phyloP scores from a whole-genome alignment of 805 yeast genomes.

The Yarrowia sp. region DNA sequence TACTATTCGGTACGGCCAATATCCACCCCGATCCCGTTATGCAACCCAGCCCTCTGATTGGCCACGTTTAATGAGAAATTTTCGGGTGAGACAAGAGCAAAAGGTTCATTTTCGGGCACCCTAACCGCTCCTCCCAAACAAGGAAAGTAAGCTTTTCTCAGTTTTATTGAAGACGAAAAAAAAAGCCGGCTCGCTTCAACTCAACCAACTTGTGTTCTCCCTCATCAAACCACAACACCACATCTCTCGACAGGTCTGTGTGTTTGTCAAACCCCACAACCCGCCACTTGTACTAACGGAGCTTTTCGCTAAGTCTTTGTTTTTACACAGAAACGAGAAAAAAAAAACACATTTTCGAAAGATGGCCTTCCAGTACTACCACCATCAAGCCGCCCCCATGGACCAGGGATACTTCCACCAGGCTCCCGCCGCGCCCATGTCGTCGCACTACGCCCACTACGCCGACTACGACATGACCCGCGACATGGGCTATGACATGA shows the following conservation, averaged over 20 bases:
- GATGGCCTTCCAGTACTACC: conserved; percentile 30
- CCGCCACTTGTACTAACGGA: conserved; percentile 28
- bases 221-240: conserved; percentile 20
- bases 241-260: conserved; percentile 4
- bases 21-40: background rate
- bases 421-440: conserved; percentile 24
- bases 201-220: background rate
- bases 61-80: conserved; percentile 4
- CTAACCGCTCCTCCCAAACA: background rate
- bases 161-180: too few relatives aligned
- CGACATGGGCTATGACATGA: conserved; percentile 8
- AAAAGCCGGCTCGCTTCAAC: background rate
- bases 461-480: conserved; percentile 20
- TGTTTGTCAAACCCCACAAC: background rate
- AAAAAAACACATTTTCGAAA: conserved; percentile 21
- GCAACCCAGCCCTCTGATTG: background rate
- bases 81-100: background rate
- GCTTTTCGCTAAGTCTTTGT: conserved; percentile 35
- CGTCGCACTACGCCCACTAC: conserved; percentile 7
- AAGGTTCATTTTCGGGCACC: too few relatives aligned
- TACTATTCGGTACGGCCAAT: too few relatives aligned
- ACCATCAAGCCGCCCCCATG: conserved; percentile 29
- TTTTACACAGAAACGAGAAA: conserved; percentile 24
- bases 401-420: conserved; percentile 28
- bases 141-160: conserved; percentile 18